Conservation (phyloP, 2,329 filamentous ascomycete species). For the Fusarium redolens region DNA sequence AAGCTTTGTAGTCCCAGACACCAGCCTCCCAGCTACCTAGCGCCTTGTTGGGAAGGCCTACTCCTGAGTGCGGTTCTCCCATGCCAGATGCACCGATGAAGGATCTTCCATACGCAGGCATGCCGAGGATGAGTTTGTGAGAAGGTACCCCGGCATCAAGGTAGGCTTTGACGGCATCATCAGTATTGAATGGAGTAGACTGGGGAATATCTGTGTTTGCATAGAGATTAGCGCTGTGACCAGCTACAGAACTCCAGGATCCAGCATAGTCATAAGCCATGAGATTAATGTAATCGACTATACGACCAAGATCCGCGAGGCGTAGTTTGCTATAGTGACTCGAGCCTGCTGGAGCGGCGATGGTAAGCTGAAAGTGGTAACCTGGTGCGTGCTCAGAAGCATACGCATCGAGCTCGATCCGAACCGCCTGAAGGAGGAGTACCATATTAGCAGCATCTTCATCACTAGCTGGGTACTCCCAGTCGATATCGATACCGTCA, state of each 20-base stretch:
- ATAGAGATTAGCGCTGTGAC: slow-evolving; percentile 78
- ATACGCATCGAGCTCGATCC: slow-evolving; percentile 60
- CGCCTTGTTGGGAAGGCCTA: slow-evolving; percentile 57
- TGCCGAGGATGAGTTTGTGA: slow-evolving; percentile 77
- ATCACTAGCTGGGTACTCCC: slow-evolving; percentile 50
- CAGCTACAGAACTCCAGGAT: slow-evolving; percentile 70
- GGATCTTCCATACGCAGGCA: slow-evolving; percentile 81
- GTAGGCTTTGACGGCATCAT: slow-evolving; percentile 73
- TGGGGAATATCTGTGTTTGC: slow-evolving; percentile 61
- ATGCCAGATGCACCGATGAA: slow-evolving; percentile 59
- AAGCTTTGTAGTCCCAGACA: slow-evolving; percentile 82
- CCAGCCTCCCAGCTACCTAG: slow-evolving; percentile 76
- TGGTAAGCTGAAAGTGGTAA: slow-evolving; percentile 61
- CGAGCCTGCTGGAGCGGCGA: slow-evolving; percentile 61
- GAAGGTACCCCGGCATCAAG: slow-evolving; percentile 68
- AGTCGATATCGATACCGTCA: slow-evolving; percentile 58
- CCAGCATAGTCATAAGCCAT: slow-evolving; percentile 83
- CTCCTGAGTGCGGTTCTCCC: slow-evolving; percentile 57
- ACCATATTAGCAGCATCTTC: slow-evolving; percentile 55
- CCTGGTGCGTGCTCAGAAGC: slow-evolving; percentile 53
- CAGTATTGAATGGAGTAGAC: slow-evolving; percentile 75
- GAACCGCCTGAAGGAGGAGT: slow-evolving; percentile 54
- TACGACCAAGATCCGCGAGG: slow-evolving; percentile 56
- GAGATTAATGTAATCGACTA: slow-evolving; percentile 67
- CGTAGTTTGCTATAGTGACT: slow-evolving; percentile 59